Evolutionary conservation across 345 rosid genomes (phyloP), one percentile per base, ranked within the genome.

Genomic region (Populus alba): DNA sequence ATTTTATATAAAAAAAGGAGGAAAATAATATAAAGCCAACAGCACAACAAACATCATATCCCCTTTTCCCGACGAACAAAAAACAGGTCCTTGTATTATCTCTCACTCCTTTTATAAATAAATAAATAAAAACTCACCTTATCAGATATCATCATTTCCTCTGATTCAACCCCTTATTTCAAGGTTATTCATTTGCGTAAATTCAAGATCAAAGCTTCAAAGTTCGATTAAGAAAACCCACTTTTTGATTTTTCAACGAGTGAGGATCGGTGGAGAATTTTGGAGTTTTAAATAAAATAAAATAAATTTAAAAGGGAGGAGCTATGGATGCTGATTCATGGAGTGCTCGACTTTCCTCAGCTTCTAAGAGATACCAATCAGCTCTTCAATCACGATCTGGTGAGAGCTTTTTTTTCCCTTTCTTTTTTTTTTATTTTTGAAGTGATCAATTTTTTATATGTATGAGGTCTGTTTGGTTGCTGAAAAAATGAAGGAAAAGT

Each of bases 381-480:
- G 88, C 91, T 87, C 90, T 96, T 76, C 91, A 88, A 77, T 91
- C 97, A 74, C 93, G 97, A 94, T 87, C 98, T 76, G 98, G 99
- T 96, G 41, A 87, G 92, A n/a, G 25, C 4, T 57, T n/a, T 59
- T 9, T 55, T 55, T 8, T 55, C n/a, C n/a, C 17, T 49, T 49
- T 2, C 2, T 9, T 59, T 59, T 59, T 59, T 59, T 23, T 3
- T 15, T 6, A 80, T 82, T 59, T 59, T 41, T 33, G 13, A 22
- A 37, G 1, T 51, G 18, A 41, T 39, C 1, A 18, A 77, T 51
- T 41, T 31, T 41, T 76, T 11, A 51, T n/a, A 37, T 41, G 7
- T 39, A 43, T 72, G 63, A 38, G 67, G 59, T 59, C 38, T 10
- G 51, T 22, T 68, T 59, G 75, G 23, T 68, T 65, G 20, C 29